Evolutionary conservation across 2,329 filamentous ascomycete genomes (phyloP), one percentile per base, ranked within the genome.

Genomic region (Colletotrichum sp.): DNA sequence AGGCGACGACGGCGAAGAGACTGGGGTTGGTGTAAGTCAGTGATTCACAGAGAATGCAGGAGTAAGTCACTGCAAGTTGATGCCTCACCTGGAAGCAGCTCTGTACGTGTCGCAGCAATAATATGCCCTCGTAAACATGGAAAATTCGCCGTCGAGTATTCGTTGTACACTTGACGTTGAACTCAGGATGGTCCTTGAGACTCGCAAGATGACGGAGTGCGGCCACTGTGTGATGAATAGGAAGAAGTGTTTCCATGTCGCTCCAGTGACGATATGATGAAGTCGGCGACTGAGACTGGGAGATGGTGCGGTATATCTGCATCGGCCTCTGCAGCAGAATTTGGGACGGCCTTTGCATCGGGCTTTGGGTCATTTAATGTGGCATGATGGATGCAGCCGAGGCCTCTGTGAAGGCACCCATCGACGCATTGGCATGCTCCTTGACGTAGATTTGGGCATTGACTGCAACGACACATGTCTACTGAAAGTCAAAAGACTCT

Each of bases 221-320:
- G 18, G 43, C n/a, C n/a, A 21, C 21, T n/a, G n/a, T 47, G 43
- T 47, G n/a, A 12, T 47, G n/a, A 47, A 12, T 13, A 21, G n/a
- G 43, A 47, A 21, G 43, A 6, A 21, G 21, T 13, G 18, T n/a
- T 11, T 3, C 21, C n/a, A 12, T 51, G n/a, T 13, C n/a, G 43
- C 88, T 88, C 27, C 7, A 34, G 12, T 11, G 21, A 7, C 12
- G 24, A 16, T 57, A 11, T 11, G 4, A 29, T 12, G 57, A 61
- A 34, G 7, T 61, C 3, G 18, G 12, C 12, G 18, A 13, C 24
- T 27, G 15, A 36, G 31, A 61, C n/a, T 13, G 31, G n/a, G 18
- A 6, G 57, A 21, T 31, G 31, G 8, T 9, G 18, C 47, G 16
- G 9, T 38, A 62, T 66, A 59, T 54, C 16, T 24, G 16, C 13